These are phyloP conservation scores for Euphorbia pulcherrima DNA, from an alignment of 345 rosid species.

Conservation along the genomic window DNA sequence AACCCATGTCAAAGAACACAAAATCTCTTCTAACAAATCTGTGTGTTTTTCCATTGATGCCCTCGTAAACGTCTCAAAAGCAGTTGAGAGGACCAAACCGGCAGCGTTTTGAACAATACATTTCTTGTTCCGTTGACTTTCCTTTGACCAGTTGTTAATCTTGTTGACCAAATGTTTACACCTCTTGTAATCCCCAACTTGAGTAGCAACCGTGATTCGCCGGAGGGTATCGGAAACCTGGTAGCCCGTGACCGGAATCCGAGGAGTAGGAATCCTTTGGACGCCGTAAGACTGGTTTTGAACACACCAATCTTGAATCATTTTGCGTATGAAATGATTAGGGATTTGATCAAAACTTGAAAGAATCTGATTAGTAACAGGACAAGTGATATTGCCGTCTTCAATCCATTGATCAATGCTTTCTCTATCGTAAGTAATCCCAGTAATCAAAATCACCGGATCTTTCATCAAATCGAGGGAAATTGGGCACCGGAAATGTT, in stretches of 20 bases:
- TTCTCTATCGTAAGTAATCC: constrained; percentile 41
- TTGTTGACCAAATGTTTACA: constrained; percentile 24
- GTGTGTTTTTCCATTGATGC: constrained; percentile 16
- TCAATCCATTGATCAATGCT: constrained; percentile 42
- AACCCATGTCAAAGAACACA: constrained; percentile 26
- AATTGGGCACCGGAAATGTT: constrained; percentile 40
- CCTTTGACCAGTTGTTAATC: constrained; percentile 32
- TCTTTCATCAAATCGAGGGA: constrained; percentile 42
- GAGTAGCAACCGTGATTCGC: constrained; percentile 16
- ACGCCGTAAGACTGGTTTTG: constrained; percentile 31
- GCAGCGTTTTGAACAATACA: constrained; percentile 20
- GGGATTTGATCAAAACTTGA: constrained; percentile 28
- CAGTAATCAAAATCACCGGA: constrained; percentile 35
- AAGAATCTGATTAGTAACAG: constrained; percentile 26
- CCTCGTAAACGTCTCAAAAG: constrained; percentile 27
- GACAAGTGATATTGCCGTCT: constrained; percentile 34
- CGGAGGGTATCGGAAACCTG: constrained; percentile 27
- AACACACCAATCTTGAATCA: constrained; percentile 42
- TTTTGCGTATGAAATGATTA: constrained; percentile 31
- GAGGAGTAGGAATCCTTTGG: constrained; percentile 38
- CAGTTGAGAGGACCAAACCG: constrained; percentile 20
- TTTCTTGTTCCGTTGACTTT: constrained; percentile 34
- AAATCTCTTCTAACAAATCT: constrained; percentile 28
- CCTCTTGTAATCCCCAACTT: constrained; percentile 24
- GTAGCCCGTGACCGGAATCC: constrained; percentile 27